A percentile compares a stretch with the other conserved stretches of the same genome.
Conservation (phyloP, 73 alveolate genomes). For the Stentor coeruleus region DNA sequence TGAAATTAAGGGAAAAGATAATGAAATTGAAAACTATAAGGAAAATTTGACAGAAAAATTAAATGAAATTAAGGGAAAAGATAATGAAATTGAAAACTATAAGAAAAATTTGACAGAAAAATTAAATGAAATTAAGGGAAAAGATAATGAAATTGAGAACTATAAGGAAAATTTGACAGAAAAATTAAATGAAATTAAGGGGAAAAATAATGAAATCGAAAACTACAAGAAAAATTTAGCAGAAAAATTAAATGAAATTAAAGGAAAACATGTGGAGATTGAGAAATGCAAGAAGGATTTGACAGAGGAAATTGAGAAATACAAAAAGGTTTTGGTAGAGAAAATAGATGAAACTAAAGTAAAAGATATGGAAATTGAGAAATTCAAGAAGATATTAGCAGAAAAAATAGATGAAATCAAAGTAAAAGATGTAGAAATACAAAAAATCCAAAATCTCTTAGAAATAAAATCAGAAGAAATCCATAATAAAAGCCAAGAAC, state of each 20-base stretch:
- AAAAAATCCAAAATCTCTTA: no score
- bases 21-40: background rate
- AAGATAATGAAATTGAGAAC: constrained; percentile 1
- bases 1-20: constrained; percentile 2
- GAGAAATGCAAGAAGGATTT: no score
- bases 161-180: background rate
- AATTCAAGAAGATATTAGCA: no score
- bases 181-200: background rate
- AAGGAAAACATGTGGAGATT: no score
- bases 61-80: background rate
- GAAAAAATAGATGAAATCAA: no score
- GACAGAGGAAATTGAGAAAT: no score
- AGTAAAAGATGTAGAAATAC: no score
- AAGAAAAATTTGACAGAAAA: constrained; percentile 27
- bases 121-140: background rate
- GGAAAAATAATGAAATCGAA: background rate
- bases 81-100: background rate
- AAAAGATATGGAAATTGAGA: no score
- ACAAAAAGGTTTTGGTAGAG: no score
- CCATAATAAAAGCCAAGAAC: constrained; percentile 18
- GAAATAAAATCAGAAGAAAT: background rate
- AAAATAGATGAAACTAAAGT: no score
- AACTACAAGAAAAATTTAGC: constrained; percentile 31
- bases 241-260: background rate
- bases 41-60: background rate